Evolutionary conservation across 2,329 filamentous ascomycete species (phyloP), one percentile per base, ranked within the genome.

Genomic region (Fusarium palustre): DNA sequence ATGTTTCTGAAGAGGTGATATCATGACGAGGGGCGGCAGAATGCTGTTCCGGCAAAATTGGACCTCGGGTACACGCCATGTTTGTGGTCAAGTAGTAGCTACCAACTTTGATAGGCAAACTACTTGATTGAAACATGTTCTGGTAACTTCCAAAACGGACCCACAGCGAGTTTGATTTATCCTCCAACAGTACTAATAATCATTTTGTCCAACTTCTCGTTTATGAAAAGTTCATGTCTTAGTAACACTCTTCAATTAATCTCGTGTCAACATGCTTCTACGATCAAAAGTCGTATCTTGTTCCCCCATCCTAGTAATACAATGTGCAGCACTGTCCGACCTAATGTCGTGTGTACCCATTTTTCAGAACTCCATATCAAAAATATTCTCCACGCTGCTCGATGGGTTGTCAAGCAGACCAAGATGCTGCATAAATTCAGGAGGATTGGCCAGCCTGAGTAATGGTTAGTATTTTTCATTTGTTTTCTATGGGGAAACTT

Each of bases 391-490:
- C 2, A 63, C 13, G 9, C 31, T 34, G 2, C 3, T 28, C 1
- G 59, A 30, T 1, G 41, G 20, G 7, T 62, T 45, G 1, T 63
- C 59, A 7, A 63, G 57, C 6, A 62, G 22, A 6, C 59, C 59
- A 11, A 63, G 57, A 4, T 63, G 59, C 18, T 62, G 57, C 57
- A 63, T 63, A 13, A 63, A 63, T 16, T 63, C 57, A 12, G 57
- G 48, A 11, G 59, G 59, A 9, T 63, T 63, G 0, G 59, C 59
- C 15, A 62, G 16, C 57, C 59, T 63, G 20, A 22, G 2, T 3
- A 8, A 8, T 5, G 1, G 20, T 63, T 4, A 63, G 11, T 18
- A 11, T 10, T 1, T 2, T 1, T 12, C 3, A 2, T 2, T 1
- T 2, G 2, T 2, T 4, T 3, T 10, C 3, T 1, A 2, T 2